Evolutionary conservation across 2,329 filamentous ascomycete species (phyloP), one percentile per base, ranked within the genome.

Genomic region (Exophiala sp.): DNA sequence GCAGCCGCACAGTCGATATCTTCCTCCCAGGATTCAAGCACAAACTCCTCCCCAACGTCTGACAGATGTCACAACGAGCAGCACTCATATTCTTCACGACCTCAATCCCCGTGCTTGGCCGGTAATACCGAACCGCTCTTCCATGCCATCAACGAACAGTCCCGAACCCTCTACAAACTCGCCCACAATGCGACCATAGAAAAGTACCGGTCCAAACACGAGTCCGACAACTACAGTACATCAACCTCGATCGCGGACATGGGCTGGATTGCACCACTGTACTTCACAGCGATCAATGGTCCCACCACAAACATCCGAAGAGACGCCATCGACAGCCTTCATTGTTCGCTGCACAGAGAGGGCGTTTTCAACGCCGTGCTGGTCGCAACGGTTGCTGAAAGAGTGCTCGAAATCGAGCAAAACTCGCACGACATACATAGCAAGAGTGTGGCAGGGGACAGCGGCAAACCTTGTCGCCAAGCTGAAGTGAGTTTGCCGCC

Each of bases 191-290:
- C 47, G 12, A 16, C 10, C 14, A n/a, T 24, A 9, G 18, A 32
- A 3, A n/a, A 24, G 12, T 11, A 16, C n/a, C 11, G 9, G 2
- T 3, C 35, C 16, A 7, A 3, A 35, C 5, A n/a, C 5, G 18
- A 20, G 16, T 10, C 5, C 29, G 5, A 20, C 24, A 43, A 43
- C 47, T n/a, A 44, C 12, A 32, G 32, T n/a, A 14, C 21, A 6
- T 39, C 39, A 7, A 24, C 35, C 24, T 39, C 41, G 9, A 42
- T 55, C 12, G 34, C 50, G 5, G 69, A 71, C 34, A 63, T 66
- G 10, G 69, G 68, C 18, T 70, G 56, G 45, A 62, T 66, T 52
- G 62, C 65, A 1, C 65, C 66, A 2, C 44, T 71, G 8, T 71
- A 67, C 45, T 69, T 66, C 47, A 65, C 63, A 0, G 63, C 66